Evolutionary conservation across 305 asterid genomes (phyloP).

Genomic region (Coffea humblotiana): DNA sequence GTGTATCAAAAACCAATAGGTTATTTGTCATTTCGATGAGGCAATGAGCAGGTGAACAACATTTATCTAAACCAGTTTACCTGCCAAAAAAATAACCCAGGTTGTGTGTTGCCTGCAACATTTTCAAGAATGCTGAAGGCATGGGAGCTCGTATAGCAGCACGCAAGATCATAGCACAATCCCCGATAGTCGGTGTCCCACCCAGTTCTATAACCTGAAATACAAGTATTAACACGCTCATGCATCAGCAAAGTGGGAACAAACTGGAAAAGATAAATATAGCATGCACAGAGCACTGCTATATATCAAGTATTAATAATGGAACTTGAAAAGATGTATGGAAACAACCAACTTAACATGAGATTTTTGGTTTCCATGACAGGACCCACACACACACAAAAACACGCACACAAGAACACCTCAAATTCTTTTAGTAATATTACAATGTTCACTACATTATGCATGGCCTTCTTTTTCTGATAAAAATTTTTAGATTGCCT

Average conservation of each 20-base stretch:
- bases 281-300: not conserved
- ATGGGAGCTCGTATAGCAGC: constrained; percentile 96
- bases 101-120: constrained; percentile 82
- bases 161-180: constrained; percentile 90
- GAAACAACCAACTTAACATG: not conserved
- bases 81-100: constrained; percentile 84
- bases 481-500: no score
- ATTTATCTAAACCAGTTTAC: constrained; percentile 29
- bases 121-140: constrained; percentile 90
- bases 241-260: constrained; percentile 9
- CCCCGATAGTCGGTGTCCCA: constrained; percentile 91
- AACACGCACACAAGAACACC: not conserved
- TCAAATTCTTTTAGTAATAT: not conserved
- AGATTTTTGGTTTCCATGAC: not conserved
- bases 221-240: constrained; percentile 12
- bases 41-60: not conserved
- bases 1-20: not conserved
- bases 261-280: not conserved
- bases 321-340: not conserved
- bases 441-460: not conserved
- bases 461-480: not conserved
- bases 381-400: not conserved
- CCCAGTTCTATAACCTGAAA: constrained; percentile 89
- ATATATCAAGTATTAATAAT: not conserved
- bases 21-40: not conserved